Percentiles rank a stretch among this genome's conserved stretches.
phyloP scores from a whole-genome alignment of 2,329 filamentous ascomycete genomes.

The Stagonosporopsis tanaceti region DNA sequence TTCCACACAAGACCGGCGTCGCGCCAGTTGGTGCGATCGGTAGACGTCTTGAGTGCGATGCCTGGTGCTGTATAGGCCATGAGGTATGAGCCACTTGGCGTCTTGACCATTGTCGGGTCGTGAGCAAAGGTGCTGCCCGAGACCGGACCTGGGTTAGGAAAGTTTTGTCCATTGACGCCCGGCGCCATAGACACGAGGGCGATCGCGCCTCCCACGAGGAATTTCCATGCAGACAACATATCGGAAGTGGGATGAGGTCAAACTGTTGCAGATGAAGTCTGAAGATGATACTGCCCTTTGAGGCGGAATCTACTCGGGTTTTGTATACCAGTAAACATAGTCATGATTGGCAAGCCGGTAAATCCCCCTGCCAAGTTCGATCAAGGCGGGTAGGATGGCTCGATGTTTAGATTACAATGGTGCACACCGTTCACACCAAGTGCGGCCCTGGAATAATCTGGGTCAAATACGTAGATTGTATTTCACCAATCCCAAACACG shows the following conservation, averaged over 20 bases:
- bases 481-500: not conserved
- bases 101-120: constrained; percentile 20
- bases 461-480: not conserved
- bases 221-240: constrained; percentile 14
- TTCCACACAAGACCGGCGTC: constrained; percentile 18
- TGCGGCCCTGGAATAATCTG: too few species aligned
- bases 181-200: constrained; percentile 9
- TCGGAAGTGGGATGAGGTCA: not conserved
- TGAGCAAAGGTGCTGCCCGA: constrained; percentile 10
- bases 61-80: constrained; percentile 14
- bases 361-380: not conserved
- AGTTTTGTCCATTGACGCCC: constrained; percentile 9
- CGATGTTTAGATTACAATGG: not conserved
- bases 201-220: constrained; percentile 9
- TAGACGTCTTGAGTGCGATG: constrained; percentile 18
- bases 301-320: not conserved
- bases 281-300: not conserved
- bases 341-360: not conserved
- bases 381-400: not conserved
- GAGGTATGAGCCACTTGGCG: constrained; percentile 13
- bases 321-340: not conserved
- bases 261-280: not conserved
- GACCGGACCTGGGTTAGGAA: constrained; percentile 10
- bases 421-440: not conserved
- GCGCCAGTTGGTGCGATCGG: constrained; percentile 19